These are phyloP conservation scores for Deakozyma indianensis DNA, from an alignment of 805 yeast species.

Conservation along the genomic window DNA sequence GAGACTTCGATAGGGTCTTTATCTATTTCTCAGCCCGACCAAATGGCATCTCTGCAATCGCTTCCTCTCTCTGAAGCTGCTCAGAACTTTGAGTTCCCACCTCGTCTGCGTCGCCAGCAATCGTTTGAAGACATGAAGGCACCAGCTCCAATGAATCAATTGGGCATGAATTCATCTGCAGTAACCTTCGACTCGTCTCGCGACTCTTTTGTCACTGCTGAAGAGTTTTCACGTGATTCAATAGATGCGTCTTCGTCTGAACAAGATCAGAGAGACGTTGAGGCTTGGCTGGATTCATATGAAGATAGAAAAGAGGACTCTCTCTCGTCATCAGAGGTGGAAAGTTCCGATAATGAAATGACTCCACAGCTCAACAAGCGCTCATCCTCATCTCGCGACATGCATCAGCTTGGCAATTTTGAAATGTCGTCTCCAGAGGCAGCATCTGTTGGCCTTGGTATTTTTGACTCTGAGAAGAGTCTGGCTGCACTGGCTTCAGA, in stretches of 20 bases:
- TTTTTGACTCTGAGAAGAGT: neutral
- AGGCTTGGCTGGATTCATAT: conserved; percentile 18
- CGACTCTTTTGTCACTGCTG: conserved; percentile 1
- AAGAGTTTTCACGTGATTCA: conserved; percentile 2
- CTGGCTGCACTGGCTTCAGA: neutral
- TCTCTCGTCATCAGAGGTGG: conserved; percentile 9
- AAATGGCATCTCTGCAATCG: neutral
- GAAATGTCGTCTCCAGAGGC: neutral
- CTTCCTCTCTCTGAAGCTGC: neutral
- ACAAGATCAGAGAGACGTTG: conserved; percentile 21
- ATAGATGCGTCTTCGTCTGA: conserved; percentile 8
- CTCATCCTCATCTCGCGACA: conserved; percentile 2
- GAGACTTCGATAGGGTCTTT: neutral
- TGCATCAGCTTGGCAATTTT: neutral
- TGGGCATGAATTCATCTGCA: conserved; percentile 7
- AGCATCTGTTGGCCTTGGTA: conserved; percentile 1
- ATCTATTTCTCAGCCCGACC: neutral
- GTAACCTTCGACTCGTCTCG: conserved; percentile 3
- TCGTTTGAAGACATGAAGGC: neutral
- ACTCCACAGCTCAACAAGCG: conserved; percentile 1
- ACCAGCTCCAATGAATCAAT: neutral
- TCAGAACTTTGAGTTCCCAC: neutral
- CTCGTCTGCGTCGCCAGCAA: neutral
- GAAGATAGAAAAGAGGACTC: conserved; percentile 14
- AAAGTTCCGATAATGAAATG: conserved; percentile 2